phyloP scores from a whole-genome alignment of 371 early-diverging fungal species.

The Conidiobolus coronatus region DNA sequence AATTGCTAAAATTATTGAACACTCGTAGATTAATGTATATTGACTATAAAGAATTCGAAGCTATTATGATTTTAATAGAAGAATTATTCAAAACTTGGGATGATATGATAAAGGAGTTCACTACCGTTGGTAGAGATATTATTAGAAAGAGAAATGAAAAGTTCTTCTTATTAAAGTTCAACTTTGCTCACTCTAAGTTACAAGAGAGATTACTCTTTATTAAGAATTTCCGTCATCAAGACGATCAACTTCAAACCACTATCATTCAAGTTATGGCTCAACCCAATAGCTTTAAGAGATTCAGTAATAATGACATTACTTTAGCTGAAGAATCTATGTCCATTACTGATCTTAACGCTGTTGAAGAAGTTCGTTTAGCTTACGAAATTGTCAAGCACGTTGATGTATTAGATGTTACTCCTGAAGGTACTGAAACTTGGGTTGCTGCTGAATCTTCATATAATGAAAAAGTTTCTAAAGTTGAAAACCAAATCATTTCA shows the following conservation, averaged over 20 bases:
- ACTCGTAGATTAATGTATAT: constrained; percentile 82
- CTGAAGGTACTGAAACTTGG: constrained; percentile 89
- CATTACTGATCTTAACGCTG: constrained; percentile 45
- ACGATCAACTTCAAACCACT: constrained; percentile 86
- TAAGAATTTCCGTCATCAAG: constrained; percentile 76
- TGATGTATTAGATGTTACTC: constrained; percentile 84
- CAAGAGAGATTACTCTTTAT: constrained; percentile 85
- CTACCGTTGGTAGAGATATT: constrained; percentile 83
- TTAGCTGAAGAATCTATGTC: constrained; percentile 28
- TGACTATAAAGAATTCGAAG: constrained; percentile 69
- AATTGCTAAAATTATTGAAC: constrained; percentile 66
- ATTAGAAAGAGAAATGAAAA: constrained; percentile 80
- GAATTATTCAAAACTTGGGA: constrained; percentile 89
- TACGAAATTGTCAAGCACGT: constrained; percentile 83
- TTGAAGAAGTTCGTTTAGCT: constrained; percentile 77
- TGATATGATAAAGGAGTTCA: constrained; percentile 81
- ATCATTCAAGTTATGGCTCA: constrained; percentile 78
- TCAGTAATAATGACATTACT: constrained; percentile 18
- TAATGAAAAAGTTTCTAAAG: constrained; percentile 82
- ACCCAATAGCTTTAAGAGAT: constrained; percentile 23
- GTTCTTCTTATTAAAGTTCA: constrained; percentile 86
- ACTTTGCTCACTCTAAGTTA: constrained; percentile 69
- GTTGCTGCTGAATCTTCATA: constrained; percentile 73
- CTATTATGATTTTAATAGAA: constrained; percentile 58
- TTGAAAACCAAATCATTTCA: constrained; percentile 93